Percentiles rank a stretch among this genome's conserved stretches.
Evolutionary conservation across 345 rosid species (phyloP).

Genomic region (Hypericum androsaemum): DNA sequence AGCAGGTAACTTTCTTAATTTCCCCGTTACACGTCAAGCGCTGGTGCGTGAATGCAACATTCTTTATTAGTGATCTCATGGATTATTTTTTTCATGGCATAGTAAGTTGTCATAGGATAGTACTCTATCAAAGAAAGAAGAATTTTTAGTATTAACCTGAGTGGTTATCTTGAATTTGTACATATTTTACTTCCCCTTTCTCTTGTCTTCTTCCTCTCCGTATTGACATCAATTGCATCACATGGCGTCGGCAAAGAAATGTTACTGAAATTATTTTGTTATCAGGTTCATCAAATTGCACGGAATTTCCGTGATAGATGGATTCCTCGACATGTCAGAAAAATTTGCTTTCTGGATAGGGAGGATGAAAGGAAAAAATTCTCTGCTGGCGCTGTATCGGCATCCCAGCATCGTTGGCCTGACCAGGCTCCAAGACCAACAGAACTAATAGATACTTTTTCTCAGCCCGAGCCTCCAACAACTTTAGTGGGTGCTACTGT

Average conservation of each 20-base stretch:
- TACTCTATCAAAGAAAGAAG: too few relatives aligned
- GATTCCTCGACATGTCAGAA: slow-evolving; percentile 67
- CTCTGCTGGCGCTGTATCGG: slow-evolving; percentile 27
- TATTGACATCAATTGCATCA: too few relatives aligned
- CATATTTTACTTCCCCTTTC: too few relatives aligned
- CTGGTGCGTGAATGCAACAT: not conserved
- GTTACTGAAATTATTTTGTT: slow-evolving; percentile 6
- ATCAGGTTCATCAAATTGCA: slow-evolving; percentile 95
- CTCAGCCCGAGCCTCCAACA: slow-evolving; percentile 24
- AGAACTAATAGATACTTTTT: slow-evolving; percentile 32
- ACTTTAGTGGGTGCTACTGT: slow-evolving; percentile 14
- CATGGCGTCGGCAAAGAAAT: not conserved
- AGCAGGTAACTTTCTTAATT: slow-evolving; percentile 41
- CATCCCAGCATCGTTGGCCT: slow-evolving; percentile 36
- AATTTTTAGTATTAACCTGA: too few relatives aligned
- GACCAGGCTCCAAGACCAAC: slow-evolving; percentile 42
- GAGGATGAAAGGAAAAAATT: slow-evolving; percentile 48
- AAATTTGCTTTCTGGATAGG: slow-evolving; percentile 41
- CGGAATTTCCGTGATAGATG: slow-evolving; percentile 78
- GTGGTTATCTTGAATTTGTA: too few relatives aligned
- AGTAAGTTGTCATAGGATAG: too few relatives aligned
- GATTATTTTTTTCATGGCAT: not conserved
- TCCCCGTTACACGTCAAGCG: not conserved
- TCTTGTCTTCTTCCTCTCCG: too few relatives aligned
- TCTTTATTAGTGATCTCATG: not conserved